Conservation (phyloP, 176 grass and related monocot species). For the Oryza punctata region DNA sequence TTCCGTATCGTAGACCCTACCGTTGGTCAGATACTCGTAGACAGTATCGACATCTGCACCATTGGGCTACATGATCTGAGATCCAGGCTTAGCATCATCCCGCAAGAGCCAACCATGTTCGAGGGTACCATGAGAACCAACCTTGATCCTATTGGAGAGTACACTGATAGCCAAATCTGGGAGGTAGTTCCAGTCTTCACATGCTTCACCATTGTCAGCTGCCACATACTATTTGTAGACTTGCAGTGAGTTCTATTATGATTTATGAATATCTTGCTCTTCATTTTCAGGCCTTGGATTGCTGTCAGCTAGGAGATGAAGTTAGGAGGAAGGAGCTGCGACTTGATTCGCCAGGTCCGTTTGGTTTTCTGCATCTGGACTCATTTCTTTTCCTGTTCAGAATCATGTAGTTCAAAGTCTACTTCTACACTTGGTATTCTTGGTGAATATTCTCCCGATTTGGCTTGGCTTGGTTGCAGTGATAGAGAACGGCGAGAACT, state of each 20-base stretch:
- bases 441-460: slow-evolving; percentile 20
- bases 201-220: not conserved
- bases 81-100: slow-evolving; percentile 85
- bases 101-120: slow-evolving; percentile 90
- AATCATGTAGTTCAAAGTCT: not conserved
- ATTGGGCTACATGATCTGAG: slow-evolving; percentile 93
- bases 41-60: slow-evolving; percentile 69
- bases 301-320: slow-evolving; percentile 75
- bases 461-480: slow-evolving; percentile 46
- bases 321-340: slow-evolving; percentile 73
- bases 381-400: not conserved
- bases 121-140: slow-evolving; percentile 90
- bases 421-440: not conserved
- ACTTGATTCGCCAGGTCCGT: slow-evolving; percentile 70
- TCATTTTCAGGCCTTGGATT: slow-evolving; percentile 66
- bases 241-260: not conserved
- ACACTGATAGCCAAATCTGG: slow-evolving; percentile 84
- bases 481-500: slow-evolving; percentile 91
- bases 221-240: not conserved
- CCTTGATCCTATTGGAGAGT: slow-evolving; percentile 82
- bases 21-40: slow-evolving; percentile 69
- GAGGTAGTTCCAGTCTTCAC: slow-evolving; percentile 50
- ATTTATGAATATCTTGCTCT: not conserved
- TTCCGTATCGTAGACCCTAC: slow-evolving; percentile 89
- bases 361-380: not conserved